These are phyloP conservation scores for Pestalotiopsis sp. DNA, from an alignment of 2,329 filamentous ascomycete genomes.

Conservation along the genomic window DNA sequence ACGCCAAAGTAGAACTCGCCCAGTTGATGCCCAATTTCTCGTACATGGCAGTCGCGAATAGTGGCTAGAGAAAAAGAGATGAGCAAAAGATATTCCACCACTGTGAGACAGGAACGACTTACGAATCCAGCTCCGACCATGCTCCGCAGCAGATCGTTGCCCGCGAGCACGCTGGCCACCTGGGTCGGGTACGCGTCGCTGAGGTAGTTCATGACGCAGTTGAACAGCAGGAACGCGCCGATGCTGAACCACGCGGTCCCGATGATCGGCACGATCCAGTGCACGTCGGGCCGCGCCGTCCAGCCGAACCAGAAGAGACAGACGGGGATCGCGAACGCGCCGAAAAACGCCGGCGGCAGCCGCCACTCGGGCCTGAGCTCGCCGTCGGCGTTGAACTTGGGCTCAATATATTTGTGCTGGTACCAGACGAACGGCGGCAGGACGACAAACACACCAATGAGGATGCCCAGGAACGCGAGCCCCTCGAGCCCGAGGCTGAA, in stretches of 20 bases:
- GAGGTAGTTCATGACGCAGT: slow-evolving; percentile 24
- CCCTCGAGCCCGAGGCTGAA: slow-evolving; percentile 49
- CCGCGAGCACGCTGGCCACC: slow-evolving; percentile 24
- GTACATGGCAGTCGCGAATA: slow-evolving; percentile 23
- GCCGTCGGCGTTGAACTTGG: slow-evolving; percentile 61
- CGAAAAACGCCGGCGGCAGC: slow-evolving; percentile 58
- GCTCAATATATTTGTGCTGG: slow-evolving; percentile 62
- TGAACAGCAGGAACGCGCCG: slow-evolving; percentile 25
- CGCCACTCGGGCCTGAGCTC: slow-evolving; percentile 64
- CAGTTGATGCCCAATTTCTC: slow-evolving; percentile 21
- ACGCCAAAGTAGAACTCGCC: slow-evolving; percentile 22
- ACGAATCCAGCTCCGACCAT: slow-evolving; percentile 21
- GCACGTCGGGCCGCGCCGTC: slow-evolving; percentile 50
- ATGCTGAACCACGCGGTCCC: slow-evolving; percentile 45
- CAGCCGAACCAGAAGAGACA: slow-evolving; percentile 61
- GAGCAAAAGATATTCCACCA: neutral
- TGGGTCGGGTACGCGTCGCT: slow-evolving; percentile 22
- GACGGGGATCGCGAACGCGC: slow-evolving; percentile 55
- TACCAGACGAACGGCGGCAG: slow-evolving; percentile 60
- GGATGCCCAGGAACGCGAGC: slow-evolving; percentile 48
- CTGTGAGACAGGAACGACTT: neutral
- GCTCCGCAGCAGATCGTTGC: slow-evolving; percentile 21
- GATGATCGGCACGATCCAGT: slow-evolving; percentile 57
- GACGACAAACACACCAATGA: slow-evolving; percentile 48
- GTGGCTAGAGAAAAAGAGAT: slow-evolving; percentile 10